Evolutionary conservation across 345 rosid species (phyloP).

Genomic region (Moricandia moricandioides): DNA sequence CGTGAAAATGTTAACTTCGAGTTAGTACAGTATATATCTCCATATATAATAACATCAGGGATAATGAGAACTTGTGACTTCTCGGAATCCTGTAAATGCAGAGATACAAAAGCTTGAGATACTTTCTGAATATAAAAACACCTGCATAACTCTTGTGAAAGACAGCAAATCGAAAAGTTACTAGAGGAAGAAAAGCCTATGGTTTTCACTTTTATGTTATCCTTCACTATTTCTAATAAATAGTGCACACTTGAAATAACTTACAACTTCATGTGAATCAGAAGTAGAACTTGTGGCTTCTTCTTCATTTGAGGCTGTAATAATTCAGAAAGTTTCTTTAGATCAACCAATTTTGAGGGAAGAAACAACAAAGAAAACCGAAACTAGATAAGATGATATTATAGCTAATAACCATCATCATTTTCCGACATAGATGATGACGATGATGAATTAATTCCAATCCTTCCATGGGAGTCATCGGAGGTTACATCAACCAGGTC

Average conservation of each 20-base stretch:
- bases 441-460: conserved; percentile 10
- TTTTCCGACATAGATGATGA: conserved; percentile 15
- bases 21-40: conserved; percentile 45
- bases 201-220: neutral
- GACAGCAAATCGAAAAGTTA: conserved; percentile 1
- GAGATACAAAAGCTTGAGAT: conserved; percentile 1
- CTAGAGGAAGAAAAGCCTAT: neutral
- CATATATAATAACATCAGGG: conserved; percentile 51
- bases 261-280: conserved; percentile 22
- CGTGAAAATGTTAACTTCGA: conserved; percentile 50
- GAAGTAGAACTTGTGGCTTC: conserved; percentile 20
- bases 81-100: conserved; percentile 46
- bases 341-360: conserved; percentile 9
- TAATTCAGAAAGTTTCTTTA: neutral
- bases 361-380: conserved; percentile 7
- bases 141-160: conserved; percentile 2
- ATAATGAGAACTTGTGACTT: conserved; percentile 41
- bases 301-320: conserved; percentile 30
- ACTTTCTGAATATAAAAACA: conserved; percentile 1
- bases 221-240: neutral
- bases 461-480: conserved; percentile 22
- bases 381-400: neutral
- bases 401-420: conserved; percentile 19
- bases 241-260: conserved; percentile 10
- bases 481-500: conserved; percentile 19